phyloP scores from a whole-genome alignment of 805 yeast genomes.

The Saccharomycopsis fibuligera region DNA sequence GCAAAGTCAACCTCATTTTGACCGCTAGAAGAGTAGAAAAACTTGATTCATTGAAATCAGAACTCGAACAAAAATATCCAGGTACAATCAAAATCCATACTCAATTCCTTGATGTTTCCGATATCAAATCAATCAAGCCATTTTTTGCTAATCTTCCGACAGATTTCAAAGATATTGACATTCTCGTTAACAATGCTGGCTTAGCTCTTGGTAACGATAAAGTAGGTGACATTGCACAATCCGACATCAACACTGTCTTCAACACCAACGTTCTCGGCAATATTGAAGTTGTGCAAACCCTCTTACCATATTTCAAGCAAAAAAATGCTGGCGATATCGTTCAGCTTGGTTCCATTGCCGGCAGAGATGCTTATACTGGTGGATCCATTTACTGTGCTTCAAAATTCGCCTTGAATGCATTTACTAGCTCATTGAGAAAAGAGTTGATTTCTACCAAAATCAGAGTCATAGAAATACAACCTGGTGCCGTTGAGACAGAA shows the following conservation, averaged over 20 bases:
- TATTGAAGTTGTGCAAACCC: slow-evolving; percentile 38
- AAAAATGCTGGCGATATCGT: slow-evolving; percentile 49
- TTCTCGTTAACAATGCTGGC: slow-evolving; percentile 58
- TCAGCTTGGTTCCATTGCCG: slow-evolving; percentile 64
- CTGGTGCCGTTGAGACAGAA: slow-evolving; percentile 66
- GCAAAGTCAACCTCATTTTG: slow-evolving; percentile 60
- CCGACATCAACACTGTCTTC: slow-evolving; percentile 37
- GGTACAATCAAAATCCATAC: slow-evolving; percentile 38
- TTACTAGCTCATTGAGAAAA: slow-evolving; percentile 56
- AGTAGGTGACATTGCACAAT: slow-evolving; percentile 33
- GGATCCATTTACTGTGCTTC: slow-evolving; percentile 66
- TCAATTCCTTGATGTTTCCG: slow-evolving; percentile 50
- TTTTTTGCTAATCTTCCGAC: slow-evolving; percentile 41
- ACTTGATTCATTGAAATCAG: slow-evolving; percentile 73
- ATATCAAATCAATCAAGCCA: slow-evolving; percentile 41
- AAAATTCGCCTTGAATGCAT: slow-evolving; percentile 54
- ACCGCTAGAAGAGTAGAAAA: slow-evolving; percentile 70
- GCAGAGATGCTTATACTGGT: slow-evolving; percentile 62
- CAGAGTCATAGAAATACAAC: slow-evolving; percentile 59
- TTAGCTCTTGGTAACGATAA: slow-evolving; percentile 39
- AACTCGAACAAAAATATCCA: slow-evolving; percentile 74
- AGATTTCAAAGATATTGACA: slow-evolving; percentile 52
- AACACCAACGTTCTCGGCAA: slow-evolving; percentile 42
- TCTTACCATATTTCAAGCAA: slow-evolving; percentile 35
- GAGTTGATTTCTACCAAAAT: slow-evolving; percentile 66